Percentiles rank a stretch among this genome's conserved stretches.
These are phyloP conservation scores for Datura wrightii DNA, from an alignment of 257 asterid species.

Conservation along the genomic window DNA sequence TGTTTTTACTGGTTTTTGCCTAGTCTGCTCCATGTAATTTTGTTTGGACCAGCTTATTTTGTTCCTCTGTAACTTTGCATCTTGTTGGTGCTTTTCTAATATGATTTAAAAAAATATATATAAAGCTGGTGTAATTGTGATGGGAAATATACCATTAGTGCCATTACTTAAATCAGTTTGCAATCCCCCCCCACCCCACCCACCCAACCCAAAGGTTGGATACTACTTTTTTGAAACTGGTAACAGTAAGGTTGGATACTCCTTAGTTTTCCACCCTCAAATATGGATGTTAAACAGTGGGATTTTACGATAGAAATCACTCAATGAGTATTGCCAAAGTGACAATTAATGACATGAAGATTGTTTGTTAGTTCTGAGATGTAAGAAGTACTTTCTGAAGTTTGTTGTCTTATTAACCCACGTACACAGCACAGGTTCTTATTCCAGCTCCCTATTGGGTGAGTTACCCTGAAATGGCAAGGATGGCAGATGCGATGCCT, in stretches of 20 bases:
- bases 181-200: not conserved
- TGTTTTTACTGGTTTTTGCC: too few species aligned
- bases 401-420: constrained; percentile 13
- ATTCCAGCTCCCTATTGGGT: constrained; percentile 99
- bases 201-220: too few species aligned
- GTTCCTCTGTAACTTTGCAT: too few species aligned
- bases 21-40: too few species aligned
- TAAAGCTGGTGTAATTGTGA: not conserved
- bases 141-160: not conserved
- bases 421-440: constrained; percentile 61
- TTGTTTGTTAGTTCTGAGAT: not conserved
- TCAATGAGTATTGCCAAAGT: not conserved
- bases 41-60: too few species aligned
- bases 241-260: not conserved
- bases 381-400: not conserved
- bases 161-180: not conserved
- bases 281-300: not conserved
- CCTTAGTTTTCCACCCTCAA: not conserved
- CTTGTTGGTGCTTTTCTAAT: too few species aligned
- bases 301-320: not conserved
- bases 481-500: constrained; percentile 93
- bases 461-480: constrained; percentile 98
- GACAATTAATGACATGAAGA: not conserved
- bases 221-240: too few species aligned
- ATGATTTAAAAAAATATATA: too few species aligned